Conservation (phyloP, 2,329 filamentous ascomycete species). For the Colletotrichum orbiculare region DNA sequence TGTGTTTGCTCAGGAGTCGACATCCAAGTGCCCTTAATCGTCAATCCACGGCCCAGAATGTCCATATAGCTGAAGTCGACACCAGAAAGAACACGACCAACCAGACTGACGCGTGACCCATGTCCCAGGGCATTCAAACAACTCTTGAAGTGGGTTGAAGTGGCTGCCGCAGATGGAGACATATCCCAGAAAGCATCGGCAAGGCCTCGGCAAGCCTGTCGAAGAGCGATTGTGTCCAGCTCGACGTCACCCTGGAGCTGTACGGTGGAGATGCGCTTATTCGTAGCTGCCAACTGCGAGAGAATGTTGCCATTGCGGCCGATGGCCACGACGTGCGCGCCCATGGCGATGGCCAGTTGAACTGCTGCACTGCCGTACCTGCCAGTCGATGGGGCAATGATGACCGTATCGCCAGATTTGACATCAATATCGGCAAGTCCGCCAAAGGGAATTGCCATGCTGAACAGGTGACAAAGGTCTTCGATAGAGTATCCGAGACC, state of each 20-base stretch:
- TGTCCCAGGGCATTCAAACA: constrained; percentile 6
- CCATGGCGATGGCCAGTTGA: constrained; percentile 59
- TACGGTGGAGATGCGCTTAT: constrained; percentile 48
- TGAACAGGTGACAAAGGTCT: constrained; percentile 52
- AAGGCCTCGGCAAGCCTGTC: not conserved
- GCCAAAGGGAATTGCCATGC: constrained; percentile 56
- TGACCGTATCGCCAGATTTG: constrained; percentile 58
- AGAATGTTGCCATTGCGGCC: constrained; percentile 54
- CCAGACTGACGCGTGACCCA: constrained; percentile 3
- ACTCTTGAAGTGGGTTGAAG: constrained; percentile 3
- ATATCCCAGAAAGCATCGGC: constrained; percentile 13
- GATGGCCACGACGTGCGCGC: constrained; percentile 63
- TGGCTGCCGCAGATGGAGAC: constrained; percentile 7
- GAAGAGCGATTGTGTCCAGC: constrained; percentile 45
- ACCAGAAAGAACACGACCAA: constrained; percentile 1
- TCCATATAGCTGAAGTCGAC: constrained; percentile 19
- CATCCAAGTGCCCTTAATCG: constrained; percentile 14
- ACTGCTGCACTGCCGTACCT: constrained; percentile 60
- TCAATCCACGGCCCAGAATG: constrained; percentile 4
- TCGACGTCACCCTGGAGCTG: constrained; percentile 51
- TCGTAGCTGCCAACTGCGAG: constrained; percentile 42
- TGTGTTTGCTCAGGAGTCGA: constrained; percentile 1
- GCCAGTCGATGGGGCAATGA: constrained; percentile 64
- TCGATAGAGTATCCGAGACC: constrained; percentile 52
- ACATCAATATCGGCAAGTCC: constrained; percentile 55